Conservation (phyloP, 306 rosid genomes). For the Lagenaria siceraria region DNA sequence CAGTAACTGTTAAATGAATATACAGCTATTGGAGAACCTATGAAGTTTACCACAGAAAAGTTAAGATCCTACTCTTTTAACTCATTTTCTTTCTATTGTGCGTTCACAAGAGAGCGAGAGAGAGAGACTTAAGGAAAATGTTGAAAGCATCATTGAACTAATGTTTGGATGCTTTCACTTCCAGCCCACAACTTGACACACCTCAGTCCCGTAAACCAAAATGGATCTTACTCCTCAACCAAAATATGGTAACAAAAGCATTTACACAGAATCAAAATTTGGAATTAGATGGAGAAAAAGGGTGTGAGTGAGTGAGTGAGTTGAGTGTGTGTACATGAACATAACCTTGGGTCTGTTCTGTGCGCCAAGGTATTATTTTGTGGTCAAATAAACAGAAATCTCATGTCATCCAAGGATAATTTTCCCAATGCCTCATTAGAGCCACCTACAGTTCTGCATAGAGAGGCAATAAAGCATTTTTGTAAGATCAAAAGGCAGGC, state of each 20-base stretch:
- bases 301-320: too few species aligned
- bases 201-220: background rate
- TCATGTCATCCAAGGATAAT: conserved; percentile 58
- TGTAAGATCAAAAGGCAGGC: background rate
- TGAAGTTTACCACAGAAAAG: too few species aligned
- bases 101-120: background rate
- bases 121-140: background rate
- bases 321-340: background rate
- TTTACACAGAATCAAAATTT: background rate
- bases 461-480: background rate
- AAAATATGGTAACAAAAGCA: background rate
- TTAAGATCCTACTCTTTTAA: background rate
- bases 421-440: conserved; percentile 64
- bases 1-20: background rate
- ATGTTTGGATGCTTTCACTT: background rate
- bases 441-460: conserved; percentile 66
- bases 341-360: background rate
- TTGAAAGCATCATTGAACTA: background rate
- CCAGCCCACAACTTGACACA: background rate
- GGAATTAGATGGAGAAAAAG: background rate
- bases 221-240: background rate
- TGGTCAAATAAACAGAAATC: conserved; percentile 36
- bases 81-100: background rate
- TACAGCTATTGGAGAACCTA: background rate
- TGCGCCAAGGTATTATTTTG: background rate